Conservation (phyloP, 768 basidiomycete species). For the Boletus coccyginus region DNA sequence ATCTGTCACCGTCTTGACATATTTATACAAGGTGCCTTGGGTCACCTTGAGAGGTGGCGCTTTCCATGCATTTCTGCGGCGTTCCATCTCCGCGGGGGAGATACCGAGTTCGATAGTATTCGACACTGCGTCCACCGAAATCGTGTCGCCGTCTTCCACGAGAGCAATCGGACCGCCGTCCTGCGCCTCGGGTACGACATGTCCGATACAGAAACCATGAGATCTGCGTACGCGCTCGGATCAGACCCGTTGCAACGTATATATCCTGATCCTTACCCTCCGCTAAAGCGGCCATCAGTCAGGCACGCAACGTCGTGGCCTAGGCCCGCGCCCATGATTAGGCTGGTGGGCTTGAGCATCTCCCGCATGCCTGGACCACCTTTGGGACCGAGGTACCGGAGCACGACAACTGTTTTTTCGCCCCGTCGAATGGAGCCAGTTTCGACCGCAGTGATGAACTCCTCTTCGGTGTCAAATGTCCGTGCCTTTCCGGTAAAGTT, state of each 20-base stretch:
- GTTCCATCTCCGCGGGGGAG: constrained; percentile 73
- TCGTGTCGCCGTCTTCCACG: constrained; percentile 82
- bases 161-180: constrained; percentile 92
- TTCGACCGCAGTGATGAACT: constrained; percentile 86
- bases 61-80: constrained; percentile 69
- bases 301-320: constrained; percentile 95
- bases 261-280: constrained; percentile 65
- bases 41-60: constrained; percentile 82
- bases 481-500: constrained; percentile 89
- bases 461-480: constrained; percentile 88
- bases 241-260: constrained; percentile 10
- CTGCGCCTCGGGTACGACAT: constrained; percentile 95
- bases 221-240: constrained; percentile 51
- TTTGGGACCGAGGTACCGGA: constrained; percentile 95
- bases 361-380: constrained; percentile 99
- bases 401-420: constrained; percentile 94
- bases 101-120: constrained; percentile 82
- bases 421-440: constrained; percentile 85
- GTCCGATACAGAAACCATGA: constrained; percentile 95
- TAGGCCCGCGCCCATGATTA: constrained; percentile 98
- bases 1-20: constrained; percentile 82
- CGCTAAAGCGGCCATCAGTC: constrained; percentile 97
- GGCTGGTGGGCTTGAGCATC: constrained; percentile 97
- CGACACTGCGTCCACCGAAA: constrained; percentile 84
- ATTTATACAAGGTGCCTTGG: constrained; percentile 86